Base-by-base conservation (phyloP, 768 basidiomycete species). In the Termitomyces sp. region DNA sequence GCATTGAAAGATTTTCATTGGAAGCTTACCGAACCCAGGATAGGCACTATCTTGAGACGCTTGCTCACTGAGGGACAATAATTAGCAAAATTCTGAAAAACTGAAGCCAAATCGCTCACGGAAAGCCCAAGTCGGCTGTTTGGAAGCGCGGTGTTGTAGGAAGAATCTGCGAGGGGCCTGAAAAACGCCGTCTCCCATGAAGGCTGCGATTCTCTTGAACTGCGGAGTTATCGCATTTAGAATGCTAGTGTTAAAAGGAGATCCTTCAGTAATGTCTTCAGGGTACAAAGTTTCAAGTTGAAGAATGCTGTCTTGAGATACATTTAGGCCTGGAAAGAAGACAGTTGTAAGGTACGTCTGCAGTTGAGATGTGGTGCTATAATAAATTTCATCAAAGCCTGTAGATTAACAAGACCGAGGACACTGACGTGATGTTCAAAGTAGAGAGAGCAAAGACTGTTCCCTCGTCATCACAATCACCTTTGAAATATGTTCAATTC, bases 401-500 rank as follows among this genome's bases (percentile, higher is more conserved):
- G 1, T 27, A 21, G n/a, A 44, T 7, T 9, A 54, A 21, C 5
- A 5, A 41, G n/a, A 35, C 10, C 7, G 4, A 25, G n/a, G n/a
- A 46, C 17, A 63, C 76, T 54, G 59, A 79, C 79, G 79, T 81
- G 53, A 81, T 57, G 53, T 83, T 82, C 40, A 77, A 55, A 1
- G 72, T 79, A 2, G 79, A 69, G 7, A 79, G 59, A 3, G 79
- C 70, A 61, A 81, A 81, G 0, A 78, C 28, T 0, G 83, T 82
- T 8, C 83, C 85, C 63, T 86, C 85, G 54, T 86, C 85, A 48
- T 85, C 81, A 58, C 73, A 75, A 58, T 81, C 75, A 17, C 80
- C 80, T 75, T 49, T 6, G 32, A 17, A 30, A 21, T n/a, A 46
- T 25, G 27, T n/a, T 53, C 40, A 35, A 25, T 56, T 41, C 48